Evolutionary conservation across 208 protist species (phyloP).

Genomic region (Trypanosomatidae sp.): DNA sequence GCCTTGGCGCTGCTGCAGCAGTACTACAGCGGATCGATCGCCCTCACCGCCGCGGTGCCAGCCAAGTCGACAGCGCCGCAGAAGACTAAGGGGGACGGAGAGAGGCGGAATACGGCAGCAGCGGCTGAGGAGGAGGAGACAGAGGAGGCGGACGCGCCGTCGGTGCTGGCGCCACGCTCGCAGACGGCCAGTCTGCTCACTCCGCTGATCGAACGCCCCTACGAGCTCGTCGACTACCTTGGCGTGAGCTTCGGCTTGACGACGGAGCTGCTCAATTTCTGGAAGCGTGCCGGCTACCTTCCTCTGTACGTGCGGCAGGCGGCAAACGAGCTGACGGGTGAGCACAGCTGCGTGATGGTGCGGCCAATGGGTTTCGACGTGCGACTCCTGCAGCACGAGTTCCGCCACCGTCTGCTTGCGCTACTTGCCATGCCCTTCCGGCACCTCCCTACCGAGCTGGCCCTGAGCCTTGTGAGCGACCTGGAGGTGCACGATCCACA

Average conservation of each 20-base stretch:
- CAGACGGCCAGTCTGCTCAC: conserved; percentile 83
- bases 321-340: conserved; percentile 98
- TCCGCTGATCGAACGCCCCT: conserved; percentile 81
- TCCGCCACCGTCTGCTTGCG: conserved; percentile 89
- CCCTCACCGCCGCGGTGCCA: conserved; percentile 32
- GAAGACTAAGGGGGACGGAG: background rate
- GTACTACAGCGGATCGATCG: conserved; percentile 96
- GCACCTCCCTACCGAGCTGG: conserved; percentile 80
- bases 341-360: conserved; percentile 99
- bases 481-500: conserved; percentile 53
- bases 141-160: too few relatives aligned
- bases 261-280: conserved; percentile 97
- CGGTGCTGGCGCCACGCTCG: conserved; percentile 34
- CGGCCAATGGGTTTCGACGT: conserved; percentile 73
- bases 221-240: conserved; percentile 97
- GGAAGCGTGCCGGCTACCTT: conserved; percentile 94
- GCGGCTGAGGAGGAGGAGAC: too few relatives aligned
- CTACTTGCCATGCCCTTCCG: conserved; percentile 94
- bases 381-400: conserved; percentile 79
- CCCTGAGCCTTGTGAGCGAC: conserved; percentile 83
- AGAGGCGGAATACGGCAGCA: too few relatives aligned
- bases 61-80: background rate
- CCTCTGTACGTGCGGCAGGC: conserved; percentile 93
- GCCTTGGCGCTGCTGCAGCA: conserved; percentile 91
- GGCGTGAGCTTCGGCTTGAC: conserved; percentile 98